A percentile compares a stretch with the other conserved stretches of the same genome.
Conservation (phyloP, 352 stramenopile species). For the Peronosclerospora sorghi region DNA sequence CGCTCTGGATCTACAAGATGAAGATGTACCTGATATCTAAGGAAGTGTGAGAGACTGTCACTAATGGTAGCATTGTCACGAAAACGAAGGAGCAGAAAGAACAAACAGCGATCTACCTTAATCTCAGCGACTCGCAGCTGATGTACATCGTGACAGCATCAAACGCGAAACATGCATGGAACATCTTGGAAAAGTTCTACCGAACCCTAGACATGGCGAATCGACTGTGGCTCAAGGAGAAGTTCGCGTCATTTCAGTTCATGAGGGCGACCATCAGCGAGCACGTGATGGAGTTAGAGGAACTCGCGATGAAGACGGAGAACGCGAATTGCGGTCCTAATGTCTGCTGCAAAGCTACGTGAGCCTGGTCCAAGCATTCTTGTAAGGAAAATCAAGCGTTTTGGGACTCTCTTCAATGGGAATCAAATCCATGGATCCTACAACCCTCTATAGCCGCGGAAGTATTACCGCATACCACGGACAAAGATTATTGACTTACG, state of each 20-base stretch:
- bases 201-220: background rate
- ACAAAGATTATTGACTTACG: too few relatives aligned
- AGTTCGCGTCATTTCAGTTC: background rate
- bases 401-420: too few relatives aligned
- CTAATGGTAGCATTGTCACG: background rate
- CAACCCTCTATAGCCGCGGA: too few relatives aligned
- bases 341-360: background rate
- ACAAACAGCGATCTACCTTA: background rate
- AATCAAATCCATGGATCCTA: too few relatives aligned
- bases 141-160: background rate
- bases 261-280: background rate
- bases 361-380: conserved; percentile 1
- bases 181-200: background rate
- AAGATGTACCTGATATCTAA: background rate
- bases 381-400: too few relatives aligned
- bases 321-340: background rate
- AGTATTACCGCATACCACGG: too few relatives aligned
- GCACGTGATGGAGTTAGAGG: background rate
- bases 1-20: background rate
- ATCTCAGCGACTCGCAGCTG: background rate
- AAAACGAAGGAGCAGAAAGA: background rate
- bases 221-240: background rate
- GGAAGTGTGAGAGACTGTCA: background rate
- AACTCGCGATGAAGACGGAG: background rate
- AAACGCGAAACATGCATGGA: background rate